Evolutionary conservation across 1,284 basidiomycete genomes (phyloP).

Genomic region (Calocybe gambosa): DNA sequence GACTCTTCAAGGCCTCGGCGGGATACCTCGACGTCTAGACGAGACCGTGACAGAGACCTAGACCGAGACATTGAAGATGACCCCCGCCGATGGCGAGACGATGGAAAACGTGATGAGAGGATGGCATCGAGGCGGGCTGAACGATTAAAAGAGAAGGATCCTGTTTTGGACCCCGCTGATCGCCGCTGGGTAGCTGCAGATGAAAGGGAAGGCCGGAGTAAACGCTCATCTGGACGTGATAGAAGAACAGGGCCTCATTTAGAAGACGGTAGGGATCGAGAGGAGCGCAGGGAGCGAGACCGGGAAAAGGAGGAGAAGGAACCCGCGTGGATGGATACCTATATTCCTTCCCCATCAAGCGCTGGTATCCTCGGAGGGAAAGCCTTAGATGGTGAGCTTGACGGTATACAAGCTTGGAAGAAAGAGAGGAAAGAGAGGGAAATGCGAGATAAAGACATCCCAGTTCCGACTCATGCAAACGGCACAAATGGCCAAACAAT

Average conservation of each 20-base stretch:
- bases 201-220: conserved; percentile 57
- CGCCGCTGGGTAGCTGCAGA: conserved; percentile 57
- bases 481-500: conserved; percentile 1
- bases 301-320: conserved; percentile 69
- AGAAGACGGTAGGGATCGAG: conserved; percentile 54
- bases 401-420: conserved; percentile 89
- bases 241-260: conserved; percentile 37
- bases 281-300: conserved; percentile 34
- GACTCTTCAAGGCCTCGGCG: conserved; percentile 54
- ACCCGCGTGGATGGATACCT: conserved; percentile 91
- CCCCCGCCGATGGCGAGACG: conserved; percentile 67
- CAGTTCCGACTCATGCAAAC: conserved; percentile 4
- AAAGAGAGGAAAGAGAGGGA: conserved; percentile 82
- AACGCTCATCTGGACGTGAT: conserved; percentile 54
- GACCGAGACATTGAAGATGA: conserved; percentile 52
- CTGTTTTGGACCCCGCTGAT: conserved; percentile 35
- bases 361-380: conserved; percentile 61
- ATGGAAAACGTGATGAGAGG: conserved; percentile 72
- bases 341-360: conserved; percentile 54
- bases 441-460: conserved; percentile 40
- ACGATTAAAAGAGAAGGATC: conserved; percentile 43
- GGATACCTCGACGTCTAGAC: conserved; percentile 29
- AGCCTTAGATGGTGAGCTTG: conserved; percentile 59
- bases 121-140: conserved; percentile 55
- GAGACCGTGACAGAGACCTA: conserved; percentile 30